Conservation (phyloP, 805 yeast species). For the Pichia heedii region DNA sequence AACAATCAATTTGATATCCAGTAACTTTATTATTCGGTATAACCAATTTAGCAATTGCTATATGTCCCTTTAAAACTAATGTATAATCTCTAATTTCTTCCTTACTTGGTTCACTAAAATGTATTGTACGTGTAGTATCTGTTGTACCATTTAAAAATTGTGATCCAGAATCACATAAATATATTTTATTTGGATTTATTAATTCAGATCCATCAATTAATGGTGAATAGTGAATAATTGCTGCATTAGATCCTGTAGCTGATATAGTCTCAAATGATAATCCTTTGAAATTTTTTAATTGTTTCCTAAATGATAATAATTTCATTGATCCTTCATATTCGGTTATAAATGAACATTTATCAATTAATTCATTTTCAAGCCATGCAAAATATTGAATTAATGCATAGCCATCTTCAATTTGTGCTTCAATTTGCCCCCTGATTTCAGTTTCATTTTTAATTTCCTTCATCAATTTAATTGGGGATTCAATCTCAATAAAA, state of each 20-base stretch:
- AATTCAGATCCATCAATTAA: conserved; percentile 31
- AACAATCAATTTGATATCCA: conserved; percentile 44
- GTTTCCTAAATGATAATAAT: conserved; percentile 44
- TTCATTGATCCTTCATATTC: conserved; percentile 62
- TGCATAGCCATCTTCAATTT: conserved; percentile 52
- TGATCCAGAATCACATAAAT: conserved; percentile 51
- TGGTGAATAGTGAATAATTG: conserved; percentile 71
- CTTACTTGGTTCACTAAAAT: conserved; percentile 38
- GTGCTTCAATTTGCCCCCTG: conserved; percentile 42
- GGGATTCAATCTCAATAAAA: conserved; percentile 40
- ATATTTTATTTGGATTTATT: conserved; percentile 45
- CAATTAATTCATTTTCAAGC: conserved; percentile 42
- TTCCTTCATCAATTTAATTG: conserved; percentile 46
- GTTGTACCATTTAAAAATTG: conserved; percentile 59
- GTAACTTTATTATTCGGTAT: conserved; percentile 46
- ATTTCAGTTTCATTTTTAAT: conserved; percentile 42
- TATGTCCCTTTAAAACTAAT: conserved; percentile 48
- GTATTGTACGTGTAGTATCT: conserved; percentile 54
- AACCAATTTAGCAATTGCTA: conserved; percentile 38
- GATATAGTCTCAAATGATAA: conserved; percentile 68
- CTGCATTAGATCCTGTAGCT: conserved; percentile 68
- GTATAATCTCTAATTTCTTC: conserved; percentile 45
- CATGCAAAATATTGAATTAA: conserved; percentile 45
- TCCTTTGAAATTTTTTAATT: conserved; percentile 48
- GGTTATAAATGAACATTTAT: conserved; percentile 38